These are phyloP conservation scores for Aspergillus pseudonomiae DNA, from an alignment of 2,329 filamentous ascomycete species.

Conservation along the genomic window DNA sequence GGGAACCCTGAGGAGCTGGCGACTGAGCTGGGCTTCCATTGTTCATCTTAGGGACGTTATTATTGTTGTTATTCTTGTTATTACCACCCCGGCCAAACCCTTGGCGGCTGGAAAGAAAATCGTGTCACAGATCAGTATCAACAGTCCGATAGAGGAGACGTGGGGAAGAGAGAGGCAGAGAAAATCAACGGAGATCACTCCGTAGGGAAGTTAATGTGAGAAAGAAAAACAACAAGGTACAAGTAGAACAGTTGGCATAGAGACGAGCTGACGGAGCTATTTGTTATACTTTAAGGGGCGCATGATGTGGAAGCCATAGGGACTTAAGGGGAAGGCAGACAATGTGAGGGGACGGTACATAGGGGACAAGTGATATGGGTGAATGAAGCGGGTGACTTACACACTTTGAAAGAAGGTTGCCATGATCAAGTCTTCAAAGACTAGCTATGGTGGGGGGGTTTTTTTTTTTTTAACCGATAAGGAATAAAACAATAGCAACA, in stretches of 20 bases:
- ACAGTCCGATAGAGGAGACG: slow-evolving; percentile 15
- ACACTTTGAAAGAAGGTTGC: slow-evolving; percentile 54
- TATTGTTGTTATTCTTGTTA: slow-evolving; percentile 45
- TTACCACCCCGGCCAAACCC: slow-evolving; percentile 52
- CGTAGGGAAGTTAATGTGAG: slow-evolving; percentile 3
- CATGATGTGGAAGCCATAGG: slow-evolving; percentile 10
- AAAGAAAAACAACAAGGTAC: slow-evolving; percentile 6
- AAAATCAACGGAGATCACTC: neutral
- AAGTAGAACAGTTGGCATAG: neutral
- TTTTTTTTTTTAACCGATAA: neutral
- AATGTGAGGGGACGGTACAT: slow-evolving; percentile 23
- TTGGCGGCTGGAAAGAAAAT: slow-evolving; percentile 45
- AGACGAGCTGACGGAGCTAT: neutral
- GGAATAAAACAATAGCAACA: slow-evolving; percentile 11
- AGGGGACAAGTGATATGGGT: slow-evolving; percentile 14
- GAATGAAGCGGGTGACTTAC: slow-evolving; percentile 40
- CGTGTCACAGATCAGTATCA: slow-evolving; percentile 31
- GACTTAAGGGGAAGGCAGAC: slow-evolving; percentile 27
- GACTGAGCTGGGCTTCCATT: slow-evolving; percentile 36
- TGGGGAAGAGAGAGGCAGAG: slow-evolving; percentile 9
- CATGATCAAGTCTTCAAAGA: slow-evolving; percentile 36
- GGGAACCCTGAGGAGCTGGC: slow-evolving; percentile 32
- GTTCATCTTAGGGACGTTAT: slow-evolving; percentile 44
- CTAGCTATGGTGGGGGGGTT: neutral
- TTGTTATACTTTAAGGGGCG: slow-evolving; percentile 8